These are phyloP conservation scores for Penicillium alfredii DNA, from an alignment of 495 filamentous ascomycete species.

Conservation along the genomic window DNA sequence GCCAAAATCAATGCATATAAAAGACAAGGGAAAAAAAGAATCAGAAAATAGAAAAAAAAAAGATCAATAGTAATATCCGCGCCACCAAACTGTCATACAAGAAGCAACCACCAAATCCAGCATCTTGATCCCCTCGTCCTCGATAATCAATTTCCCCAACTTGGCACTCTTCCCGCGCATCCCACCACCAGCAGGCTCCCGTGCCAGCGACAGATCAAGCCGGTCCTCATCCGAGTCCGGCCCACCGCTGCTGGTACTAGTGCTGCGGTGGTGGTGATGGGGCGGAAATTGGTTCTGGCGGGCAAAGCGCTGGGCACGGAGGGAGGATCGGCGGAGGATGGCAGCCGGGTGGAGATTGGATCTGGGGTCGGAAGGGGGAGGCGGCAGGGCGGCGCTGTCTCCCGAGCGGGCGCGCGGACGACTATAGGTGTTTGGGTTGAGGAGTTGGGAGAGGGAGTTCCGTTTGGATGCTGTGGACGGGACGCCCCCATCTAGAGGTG, in stretches of 20 bases:
- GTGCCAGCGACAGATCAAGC: constrained; percentile 67
- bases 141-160: constrained; percentile 85
- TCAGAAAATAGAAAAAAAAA: constrained; percentile 2
- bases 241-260: constrained; percentile 27
- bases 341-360: constrained; percentile 1
- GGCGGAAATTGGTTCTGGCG: constrained; percentile 15
- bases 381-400: constrained; percentile 4
- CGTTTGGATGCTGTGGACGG: constrained; percentile 23
- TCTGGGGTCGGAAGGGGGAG: neutral
- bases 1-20: too few relatives aligned
- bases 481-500: constrained; percentile 5
- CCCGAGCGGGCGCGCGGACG: constrained; percentile 28
- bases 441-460: constrained; percentile 26
- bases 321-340: constrained; percentile 18
- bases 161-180: constrained; percentile 81
- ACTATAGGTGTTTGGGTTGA: constrained; percentile 29
- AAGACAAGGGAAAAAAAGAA: neutral
- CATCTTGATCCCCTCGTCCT: constrained; percentile 93
- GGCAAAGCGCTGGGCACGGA: constrained; percentile 14
- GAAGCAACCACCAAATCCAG: constrained; percentile 86
- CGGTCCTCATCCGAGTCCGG: constrained; percentile 33
- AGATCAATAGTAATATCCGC: constrained; percentile 61
- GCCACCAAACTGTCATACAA: constrained; percentile 92
- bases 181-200: constrained; percentile 74
- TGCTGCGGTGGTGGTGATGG: constrained; percentile 14